These are phyloP conservation scores for Millerozyma miso DNA, from an alignment of 805 yeast genomes.

Conservation along the genomic window DNA sequence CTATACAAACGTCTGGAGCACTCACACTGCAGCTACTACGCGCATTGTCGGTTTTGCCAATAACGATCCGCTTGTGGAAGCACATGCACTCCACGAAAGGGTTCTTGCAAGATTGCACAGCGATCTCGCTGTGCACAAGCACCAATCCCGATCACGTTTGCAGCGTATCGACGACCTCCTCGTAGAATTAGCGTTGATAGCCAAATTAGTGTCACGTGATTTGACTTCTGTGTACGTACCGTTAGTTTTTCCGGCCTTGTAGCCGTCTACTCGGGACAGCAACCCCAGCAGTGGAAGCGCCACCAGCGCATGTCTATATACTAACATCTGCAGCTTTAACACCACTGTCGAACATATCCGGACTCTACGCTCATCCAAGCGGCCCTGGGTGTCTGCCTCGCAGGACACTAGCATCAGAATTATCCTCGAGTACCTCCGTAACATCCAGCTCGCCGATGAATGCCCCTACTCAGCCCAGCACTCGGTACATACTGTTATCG, in stretches of 20 bases:
- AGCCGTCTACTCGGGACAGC: neutral
- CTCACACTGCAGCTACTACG: neutral
- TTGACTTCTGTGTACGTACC: neutral
- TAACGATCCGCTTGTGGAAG: neutral
- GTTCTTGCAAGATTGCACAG: neutral
- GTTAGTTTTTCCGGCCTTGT: neutral
- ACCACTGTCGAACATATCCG: neutral
- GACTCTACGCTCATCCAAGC: neutral
- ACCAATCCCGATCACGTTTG: neutral
- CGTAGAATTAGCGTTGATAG: neutral
- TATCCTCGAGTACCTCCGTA: slow-evolving; percentile 2
- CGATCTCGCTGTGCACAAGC: slow-evolving; percentile 1
- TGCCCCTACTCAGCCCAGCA: neutral
- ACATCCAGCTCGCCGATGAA: neutral
- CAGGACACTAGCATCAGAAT: slow-evolving; percentile 1
- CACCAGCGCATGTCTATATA: neutral
- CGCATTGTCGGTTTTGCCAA: too few species aligned
- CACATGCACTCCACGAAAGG: neutral
- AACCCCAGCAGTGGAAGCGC: neutral
- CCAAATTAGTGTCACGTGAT: neutral
- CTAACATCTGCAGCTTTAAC: slow-evolving; percentile 1
- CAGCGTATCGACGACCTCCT: slow-evolving; percentile 1
- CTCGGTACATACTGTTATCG: neutral
- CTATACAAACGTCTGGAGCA: neutral
- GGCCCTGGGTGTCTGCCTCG: neutral